phyloP scores from a whole-genome alignment of 345 rosid genomes.

The Adansonia digitata region DNA sequence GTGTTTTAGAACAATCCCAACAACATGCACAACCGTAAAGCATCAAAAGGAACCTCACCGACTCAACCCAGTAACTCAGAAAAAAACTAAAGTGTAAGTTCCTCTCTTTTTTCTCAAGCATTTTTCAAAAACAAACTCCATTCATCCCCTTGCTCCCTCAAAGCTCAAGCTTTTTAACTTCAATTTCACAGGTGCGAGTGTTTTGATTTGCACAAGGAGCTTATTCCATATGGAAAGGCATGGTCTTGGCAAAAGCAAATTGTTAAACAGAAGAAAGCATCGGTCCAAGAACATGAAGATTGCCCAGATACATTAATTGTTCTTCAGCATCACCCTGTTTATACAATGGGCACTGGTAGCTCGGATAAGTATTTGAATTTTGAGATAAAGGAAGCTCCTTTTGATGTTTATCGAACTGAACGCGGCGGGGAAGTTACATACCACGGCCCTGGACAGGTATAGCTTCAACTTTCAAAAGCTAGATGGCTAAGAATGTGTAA shows the following conservation, averaged over 20 bases:
- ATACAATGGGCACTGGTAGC: constrained; percentile 69
- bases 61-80: constrained; percentile 8
- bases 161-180: background rate
- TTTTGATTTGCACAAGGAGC: constrained; percentile 54
- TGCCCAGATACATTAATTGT: constrained; percentile 64
- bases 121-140: constrained; percentile 37
- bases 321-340: constrained; percentile 70
- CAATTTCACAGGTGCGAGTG: constrained; percentile 46
- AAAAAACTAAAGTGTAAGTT: constrained; percentile 22
- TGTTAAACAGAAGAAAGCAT: constrained; percentile 49
- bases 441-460: constrained; percentile 95
- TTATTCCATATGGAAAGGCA: constrained; percentile 63
- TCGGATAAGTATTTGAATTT: constrained; percentile 54
- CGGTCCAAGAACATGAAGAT: constrained; percentile 45
- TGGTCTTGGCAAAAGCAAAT: constrained; percentile 73
- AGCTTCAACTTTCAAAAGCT: background rate
- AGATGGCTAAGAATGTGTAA: constrained; percentile 1
- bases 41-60: background rate
- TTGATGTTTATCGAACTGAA: constrained; percentile 66
- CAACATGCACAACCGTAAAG: constrained; percentile 1
- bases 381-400: constrained; percentile 57
- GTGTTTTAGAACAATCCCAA: constrained; percentile 16
- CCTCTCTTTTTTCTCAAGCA: constrained; percentile 14
- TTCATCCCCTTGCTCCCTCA: background rate
- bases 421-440: constrained; percentile 93